Percentiles rank a stretch among this genome's conserved stretches.
Conservation (phyloP, 1,139 yeast genomes). For the Meyerozyma elateridarum region DNA sequence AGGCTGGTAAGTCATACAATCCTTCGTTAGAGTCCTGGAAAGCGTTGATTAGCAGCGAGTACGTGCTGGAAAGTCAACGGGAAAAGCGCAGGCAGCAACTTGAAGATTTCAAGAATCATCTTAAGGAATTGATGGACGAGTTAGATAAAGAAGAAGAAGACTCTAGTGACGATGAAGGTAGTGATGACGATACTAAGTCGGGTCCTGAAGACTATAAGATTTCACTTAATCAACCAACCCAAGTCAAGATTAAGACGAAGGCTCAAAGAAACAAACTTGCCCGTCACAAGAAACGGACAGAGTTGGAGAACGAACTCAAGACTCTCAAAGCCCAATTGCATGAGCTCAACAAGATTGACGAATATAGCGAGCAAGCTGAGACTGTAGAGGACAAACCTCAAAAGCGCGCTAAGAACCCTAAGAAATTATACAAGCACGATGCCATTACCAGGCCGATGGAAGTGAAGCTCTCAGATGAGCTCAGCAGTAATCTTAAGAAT, state of each 20-base stretch:
- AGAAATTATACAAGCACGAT: constrained; percentile 49
- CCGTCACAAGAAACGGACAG: constrained; percentile 57
- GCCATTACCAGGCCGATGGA: constrained; percentile 66
- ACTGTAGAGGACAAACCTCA: constrained; percentile 18
- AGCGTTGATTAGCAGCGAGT: constrained; percentile 62
- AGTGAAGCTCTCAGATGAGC: constrained; percentile 84
- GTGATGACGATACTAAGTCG: constrained; percentile 30
- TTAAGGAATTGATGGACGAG: constrained; percentile 59
- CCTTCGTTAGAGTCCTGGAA: constrained; percentile 88
- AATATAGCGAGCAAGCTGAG: constrained; percentile 39
- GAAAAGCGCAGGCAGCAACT: constrained; percentile 62
- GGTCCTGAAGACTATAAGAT: constrained; percentile 35
- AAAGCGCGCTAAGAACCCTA: constrained; percentile 21
- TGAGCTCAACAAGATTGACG: constrained; percentile 55
- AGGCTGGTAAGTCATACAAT: constrained; percentile 89
- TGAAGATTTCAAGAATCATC: constrained; percentile 57
- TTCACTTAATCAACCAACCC: constrained; percentile 71
- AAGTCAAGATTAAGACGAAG: constrained; percentile 68
- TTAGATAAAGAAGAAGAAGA: constrained; percentile 56
- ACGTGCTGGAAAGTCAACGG: constrained; percentile 55
- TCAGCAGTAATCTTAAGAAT: constrained; percentile 77
- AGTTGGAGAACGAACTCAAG: constrained; percentile 54
- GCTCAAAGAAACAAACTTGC: constrained; percentile 70
- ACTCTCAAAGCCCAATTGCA: constrained; percentile 51
- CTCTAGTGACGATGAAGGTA: constrained; percentile 39